Percentiles rank a stretch among this genome's conserved stretches.
Conservation (phyloP, 2,329 filamentous ascomycete species). For the Epichloe amarillans region DNA sequence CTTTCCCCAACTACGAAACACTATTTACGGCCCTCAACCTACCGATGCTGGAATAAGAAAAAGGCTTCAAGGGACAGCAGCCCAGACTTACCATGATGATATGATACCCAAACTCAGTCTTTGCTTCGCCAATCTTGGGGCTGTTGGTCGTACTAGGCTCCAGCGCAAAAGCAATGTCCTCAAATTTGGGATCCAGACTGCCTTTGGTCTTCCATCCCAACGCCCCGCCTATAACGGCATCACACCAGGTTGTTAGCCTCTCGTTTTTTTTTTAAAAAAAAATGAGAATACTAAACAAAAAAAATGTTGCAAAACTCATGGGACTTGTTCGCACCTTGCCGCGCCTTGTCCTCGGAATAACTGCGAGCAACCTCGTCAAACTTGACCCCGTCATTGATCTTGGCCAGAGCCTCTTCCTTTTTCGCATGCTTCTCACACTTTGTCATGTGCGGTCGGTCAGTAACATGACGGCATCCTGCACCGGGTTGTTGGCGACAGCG, state of each 20-base stretch:
- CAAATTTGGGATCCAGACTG: conserved; percentile 53
- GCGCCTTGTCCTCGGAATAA: conserved; percentile 66
- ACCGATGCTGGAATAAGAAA: neutral
- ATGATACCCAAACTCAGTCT: conserved; percentile 67
- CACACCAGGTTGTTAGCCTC: neutral
- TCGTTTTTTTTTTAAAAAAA: neutral
- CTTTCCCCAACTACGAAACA: neutral
- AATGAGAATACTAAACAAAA: neutral
- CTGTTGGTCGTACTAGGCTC: conserved; percentile 50
- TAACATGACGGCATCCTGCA: too few relatives aligned
- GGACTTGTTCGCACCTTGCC: conserved; percentile 33
- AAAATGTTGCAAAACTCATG: too few relatives aligned
- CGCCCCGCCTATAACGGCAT: conserved; percentile 40
- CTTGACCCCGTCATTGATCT: conserved; percentile 51
- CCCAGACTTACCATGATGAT: conserved; percentile 53
- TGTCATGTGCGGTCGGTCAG: conserved; percentile 13
- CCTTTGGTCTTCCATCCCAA: conserved; percentile 63
- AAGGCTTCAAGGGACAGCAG: neutral
- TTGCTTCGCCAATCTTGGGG: conserved; percentile 56
- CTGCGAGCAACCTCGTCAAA: conserved; percentile 64
- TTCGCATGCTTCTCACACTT: conserved; percentile 67
- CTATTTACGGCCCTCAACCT: conserved; percentile 31
- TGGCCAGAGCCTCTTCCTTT: conserved; percentile 61
- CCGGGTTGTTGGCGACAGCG: too few relatives aligned
- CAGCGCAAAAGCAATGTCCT: conserved; percentile 57